Evolutionary conservation across 208 protist species (phyloP).

Genomic region (Trypanosoma theileri): DNA sequence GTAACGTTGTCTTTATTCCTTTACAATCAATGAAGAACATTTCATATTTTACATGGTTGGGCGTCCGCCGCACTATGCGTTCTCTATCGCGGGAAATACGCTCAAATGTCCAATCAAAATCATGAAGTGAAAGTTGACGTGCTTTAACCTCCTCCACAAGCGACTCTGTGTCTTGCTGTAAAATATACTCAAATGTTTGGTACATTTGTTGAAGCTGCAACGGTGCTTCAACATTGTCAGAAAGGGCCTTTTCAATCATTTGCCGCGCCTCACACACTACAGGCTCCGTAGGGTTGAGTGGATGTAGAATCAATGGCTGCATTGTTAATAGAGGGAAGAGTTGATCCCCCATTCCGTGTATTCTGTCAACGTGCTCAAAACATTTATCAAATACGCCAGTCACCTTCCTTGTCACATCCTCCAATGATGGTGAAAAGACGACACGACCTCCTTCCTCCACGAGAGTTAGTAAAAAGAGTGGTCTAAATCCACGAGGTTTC

Average conservation of each 20-base stretch:
- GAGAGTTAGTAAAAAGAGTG: constrained; percentile 85
- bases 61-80: constrained; percentile 78
- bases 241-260: constrained; percentile 60
- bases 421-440: constrained; percentile 65
- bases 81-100: constrained; percentile 80
- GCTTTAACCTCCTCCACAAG: constrained; percentile 47
- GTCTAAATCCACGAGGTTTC: constrained; percentile 63
- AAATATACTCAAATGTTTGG: constrained; percentile 87
- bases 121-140: constrained; percentile 62
- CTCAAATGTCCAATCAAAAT: constrained; percentile 87
- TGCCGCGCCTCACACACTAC: constrained; percentile 51
- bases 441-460: constrained; percentile 51
- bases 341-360: constrained; percentile 89
- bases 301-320: constrained; percentile 41
- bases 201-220: constrained; percentile 90
- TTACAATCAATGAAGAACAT: constrained; percentile 89
- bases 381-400: constrained; percentile 70
- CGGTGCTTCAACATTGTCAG: constrained; percentile 77
- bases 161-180: constrained; percentile 49
- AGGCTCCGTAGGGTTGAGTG: constrained; percentile 51
- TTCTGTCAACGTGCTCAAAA: constrained; percentile 68
- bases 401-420: constrained; percentile 64
- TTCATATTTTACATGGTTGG: constrained; percentile 87
- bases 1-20: constrained; percentile 79
- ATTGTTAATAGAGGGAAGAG: constrained; percentile 90